These are phyloP conservation scores for Sutorius australiensis DNA, from an alignment of 768 basidiomycete species.

Conservation along the genomic window DNA sequence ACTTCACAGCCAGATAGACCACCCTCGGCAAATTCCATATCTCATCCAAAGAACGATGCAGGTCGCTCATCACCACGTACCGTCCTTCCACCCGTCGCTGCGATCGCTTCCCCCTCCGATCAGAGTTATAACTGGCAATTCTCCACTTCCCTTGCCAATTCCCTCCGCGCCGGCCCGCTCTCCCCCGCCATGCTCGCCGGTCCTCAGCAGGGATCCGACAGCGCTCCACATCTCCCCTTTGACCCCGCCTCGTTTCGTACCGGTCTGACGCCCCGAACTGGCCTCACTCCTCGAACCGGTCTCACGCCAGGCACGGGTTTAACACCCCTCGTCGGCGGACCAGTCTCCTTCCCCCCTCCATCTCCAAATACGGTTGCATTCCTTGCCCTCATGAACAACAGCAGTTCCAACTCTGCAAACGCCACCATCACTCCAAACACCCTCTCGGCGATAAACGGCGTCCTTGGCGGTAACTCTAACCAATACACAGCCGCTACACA, in stretches of 20 bases:
- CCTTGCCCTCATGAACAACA: slow-evolving; percentile 84
- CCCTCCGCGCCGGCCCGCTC: slow-evolving; percentile 88
- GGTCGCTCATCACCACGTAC: slow-evolving; percentile 51
- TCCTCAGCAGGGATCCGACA: slow-evolving; percentile 53
- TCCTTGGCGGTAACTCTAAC: slow-evolving; percentile 44
- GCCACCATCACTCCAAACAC: slow-evolving; percentile 61
- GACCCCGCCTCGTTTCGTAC: slow-evolving; percentile 76
- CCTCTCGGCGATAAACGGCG: slow-evolving; percentile 63
- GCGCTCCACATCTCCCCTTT: slow-evolving; percentile 44
- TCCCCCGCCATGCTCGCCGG: slow-evolving; percentile 96
- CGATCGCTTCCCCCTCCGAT: slow-evolving; percentile 61
- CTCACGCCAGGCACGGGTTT: slow-evolving; percentile 74
- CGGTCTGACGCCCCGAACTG: slow-evolving; percentile 82
- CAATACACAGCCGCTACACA: slow-evolving; percentile 30
- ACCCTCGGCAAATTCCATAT: slow-evolving; percentile 31
- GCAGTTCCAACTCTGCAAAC: slow-evolving; percentile 30
- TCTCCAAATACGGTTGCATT: slow-evolving; percentile 90
- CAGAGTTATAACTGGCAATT: slow-evolving; percentile 57
- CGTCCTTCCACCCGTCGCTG: slow-evolving; percentile 75
- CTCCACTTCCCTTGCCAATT: slow-evolving; percentile 60
- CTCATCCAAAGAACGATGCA: slow-evolving; percentile 30
- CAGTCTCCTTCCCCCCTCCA: slow-evolving; percentile 74
- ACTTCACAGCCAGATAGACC: slow-evolving; percentile 32
- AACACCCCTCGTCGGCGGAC: slow-evolving; percentile 74
- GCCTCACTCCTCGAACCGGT: slow-evolving; percentile 82